Conservation (phyloP, 116 monocot genomes). For the Zostera marina region DNA sequence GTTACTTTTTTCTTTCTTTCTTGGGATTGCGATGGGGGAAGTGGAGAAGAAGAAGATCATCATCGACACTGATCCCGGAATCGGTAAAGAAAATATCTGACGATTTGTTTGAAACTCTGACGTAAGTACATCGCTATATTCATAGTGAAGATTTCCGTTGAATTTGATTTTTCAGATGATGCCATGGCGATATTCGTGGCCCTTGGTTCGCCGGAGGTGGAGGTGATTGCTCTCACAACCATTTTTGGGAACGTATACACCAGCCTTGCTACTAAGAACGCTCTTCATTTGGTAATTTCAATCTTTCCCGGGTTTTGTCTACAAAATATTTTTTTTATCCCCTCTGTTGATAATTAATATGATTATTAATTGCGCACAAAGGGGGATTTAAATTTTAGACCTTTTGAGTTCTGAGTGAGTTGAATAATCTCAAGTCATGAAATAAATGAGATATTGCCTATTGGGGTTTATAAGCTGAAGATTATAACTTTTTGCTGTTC, state of each 20-base stretch:
- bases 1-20: too few relatives aligned
- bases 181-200: conserved; percentile 68
- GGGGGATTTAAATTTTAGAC: too few relatives aligned
- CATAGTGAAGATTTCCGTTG: background rate
- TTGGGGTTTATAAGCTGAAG: too few relatives aligned
- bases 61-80: conserved; percentile 93
- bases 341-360: too few relatives aligned
- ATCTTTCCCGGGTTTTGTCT: background rate
- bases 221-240: conserved; percentile 83
- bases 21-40: conserved; percentile 7
- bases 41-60: conserved; percentile 70
- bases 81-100: conserved; percentile 22
- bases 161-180: conserved; percentile 24
- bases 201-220: conserved; percentile 53
- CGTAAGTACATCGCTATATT: background rate
- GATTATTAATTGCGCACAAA: too few relatives aligned
- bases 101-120: background rate
- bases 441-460: too few relatives aligned
- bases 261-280: conserved; percentile 68
- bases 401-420: too few relatives aligned
- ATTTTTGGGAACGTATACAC: conserved; percentile 78
- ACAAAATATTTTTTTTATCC: background rate
- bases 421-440: too few relatives aligned
- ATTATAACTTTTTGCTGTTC: background rate
- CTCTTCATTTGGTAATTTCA: conserved; percentile 44